Base-by-base conservation (phyloP, 345 rosid species). In the Passiflora organensis region DNA sequence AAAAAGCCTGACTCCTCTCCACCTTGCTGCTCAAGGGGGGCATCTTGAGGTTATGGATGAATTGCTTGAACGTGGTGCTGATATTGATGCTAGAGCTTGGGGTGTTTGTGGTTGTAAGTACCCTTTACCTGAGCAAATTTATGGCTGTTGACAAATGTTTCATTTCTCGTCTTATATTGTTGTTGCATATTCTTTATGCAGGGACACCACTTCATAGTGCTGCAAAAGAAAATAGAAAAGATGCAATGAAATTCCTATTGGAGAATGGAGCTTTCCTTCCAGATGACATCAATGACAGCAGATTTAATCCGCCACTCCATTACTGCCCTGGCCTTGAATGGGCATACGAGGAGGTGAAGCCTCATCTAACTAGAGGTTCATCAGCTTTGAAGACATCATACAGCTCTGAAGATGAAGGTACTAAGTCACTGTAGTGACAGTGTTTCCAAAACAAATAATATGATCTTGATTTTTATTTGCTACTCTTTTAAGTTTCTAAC, bases 1-100 rank as follows among this genome's bases (percentile, higher is more conserved):
- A 12, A 82, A 84, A 72, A 96, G 96, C 47, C 78, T 83, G 48
- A 84, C 79, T 15, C 85, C 99, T 12, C 99, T 93, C 59, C 96
- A 93, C 80, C 99, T 93, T 65, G 99, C 96, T 61, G 94, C 99
- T 4, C 84, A 89, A 78, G 95, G 95, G 59, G 99, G 99, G 32
- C 91, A 93, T 55, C 62, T 93, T 15, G 81, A 84, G 60, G 85
- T 93, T 24, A 89, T 93, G 91, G 99, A 89, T 75, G 81, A 78
- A 65, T 72, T 93, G 63, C 95, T 93, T 1, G 99, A 84, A 15
- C 95, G 86, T 9, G 99, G 99, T 34, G 95, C 95, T 41, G 73
- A 93, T 63, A 93, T 93, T 5, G 99, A 93, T 70, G 95, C 99
- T 1, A 84, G 95, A 65, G 84, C 95, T 8, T 72, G 75, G 86